These are phyloP conservation scores for Aureobasidium sp. DNA, from an alignment of 2,329 filamentous ascomycete species.

Conservation along the genomic window DNA sequence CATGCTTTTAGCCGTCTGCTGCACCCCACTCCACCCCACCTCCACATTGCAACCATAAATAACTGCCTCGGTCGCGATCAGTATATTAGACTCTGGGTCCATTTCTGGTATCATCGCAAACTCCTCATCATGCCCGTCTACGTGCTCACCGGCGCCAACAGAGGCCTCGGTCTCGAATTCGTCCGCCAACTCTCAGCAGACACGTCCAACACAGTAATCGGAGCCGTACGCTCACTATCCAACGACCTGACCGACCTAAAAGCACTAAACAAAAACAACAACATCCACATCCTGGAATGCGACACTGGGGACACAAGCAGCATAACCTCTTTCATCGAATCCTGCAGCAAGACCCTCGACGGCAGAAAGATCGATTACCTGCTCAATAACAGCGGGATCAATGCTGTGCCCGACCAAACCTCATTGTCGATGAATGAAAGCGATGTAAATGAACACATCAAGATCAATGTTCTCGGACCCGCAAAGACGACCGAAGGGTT, in stretches of 20 bases:
- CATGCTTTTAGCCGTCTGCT: constrained; percentile 4
- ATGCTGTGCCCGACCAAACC: constrained; percentile 31
- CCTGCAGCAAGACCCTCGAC: constrained; percentile 28
- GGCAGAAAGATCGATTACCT: constrained; percentile 35
- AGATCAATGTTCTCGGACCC: constrained; percentile 42
- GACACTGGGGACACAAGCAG: constrained; percentile 33
- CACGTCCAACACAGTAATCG: constrained; percentile 33
- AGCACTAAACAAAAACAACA: constrained; percentile 22
- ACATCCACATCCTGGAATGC: constrained; percentile 36
- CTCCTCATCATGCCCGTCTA: constrained; percentile 26
- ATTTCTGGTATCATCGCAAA: background rate
- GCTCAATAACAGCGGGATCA: constrained; percentile 39
- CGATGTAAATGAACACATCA: constrained; percentile 36
- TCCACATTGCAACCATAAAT: background rate
- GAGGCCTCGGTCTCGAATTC: constrained; percentile 33
- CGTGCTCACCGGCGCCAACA: constrained; percentile 31
- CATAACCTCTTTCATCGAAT: constrained; percentile 31
- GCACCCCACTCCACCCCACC: background rate
- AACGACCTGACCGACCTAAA: constrained; percentile 27
- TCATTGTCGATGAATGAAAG: constrained; percentile 34
- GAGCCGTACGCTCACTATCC: constrained; percentile 32
- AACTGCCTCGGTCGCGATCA: background rate
- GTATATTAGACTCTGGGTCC: background rate
- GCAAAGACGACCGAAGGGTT: constrained; percentile 40
- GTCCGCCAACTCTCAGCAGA: constrained; percentile 24